phyloP scores from a whole-genome alignment of 169 alveolate species.

The Babesia gibsoni region DNA sequence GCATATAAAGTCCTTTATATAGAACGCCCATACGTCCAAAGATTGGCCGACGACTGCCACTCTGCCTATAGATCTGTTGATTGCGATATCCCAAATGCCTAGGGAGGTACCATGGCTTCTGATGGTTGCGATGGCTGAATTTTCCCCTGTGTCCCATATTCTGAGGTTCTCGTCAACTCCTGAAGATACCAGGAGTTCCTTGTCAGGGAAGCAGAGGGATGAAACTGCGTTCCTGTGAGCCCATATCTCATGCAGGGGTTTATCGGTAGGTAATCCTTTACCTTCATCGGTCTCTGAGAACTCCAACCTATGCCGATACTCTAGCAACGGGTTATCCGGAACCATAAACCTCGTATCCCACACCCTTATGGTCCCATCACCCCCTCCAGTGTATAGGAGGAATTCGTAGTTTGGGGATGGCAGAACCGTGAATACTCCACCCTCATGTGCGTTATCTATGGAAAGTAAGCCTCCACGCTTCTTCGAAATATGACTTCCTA shows the following conservation, averaged over 20 bases:
- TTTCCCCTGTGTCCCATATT: conserved; percentile 26
- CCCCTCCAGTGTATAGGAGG: conserved; percentile 73
- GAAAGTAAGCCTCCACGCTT: conserved; percentile 9
- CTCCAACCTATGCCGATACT: conserved; percentile 8
- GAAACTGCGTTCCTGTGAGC: conserved; percentile 49
- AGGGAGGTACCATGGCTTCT: conserved; percentile 29
- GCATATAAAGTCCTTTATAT: not conserved
- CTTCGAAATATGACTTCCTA: conserved; percentile 35
- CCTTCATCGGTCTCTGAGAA: not conserved
- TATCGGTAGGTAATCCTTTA: not conserved
- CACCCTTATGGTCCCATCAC: conserved; percentile 72
- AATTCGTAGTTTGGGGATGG: conserved; percentile 64
- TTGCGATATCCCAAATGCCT: conserved; percentile 44
- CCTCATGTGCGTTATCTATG: conserved; percentile 50
- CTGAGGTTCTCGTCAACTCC: conserved; percentile 51
- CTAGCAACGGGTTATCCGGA: conserved; percentile 31
- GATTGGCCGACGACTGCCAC: conserved; percentile 22
- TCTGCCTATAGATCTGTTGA: conserved; percentile 10
- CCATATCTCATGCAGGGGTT: conserved; percentile 45
- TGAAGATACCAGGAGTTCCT: not conserved
- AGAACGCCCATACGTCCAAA: conserved; percentile 20
- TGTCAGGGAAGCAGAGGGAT: conserved; percentile 23
- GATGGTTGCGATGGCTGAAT: conserved; percentile 24
- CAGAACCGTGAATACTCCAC: conserved; percentile 55
- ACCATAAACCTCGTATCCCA: conserved; percentile 67